Percentiles rank a stretch among this genome's conserved stretches.
Evolutionary conservation across 495 filamentous ascomycete species (phyloP).

Genomic region (Neurospora sp.): DNA sequence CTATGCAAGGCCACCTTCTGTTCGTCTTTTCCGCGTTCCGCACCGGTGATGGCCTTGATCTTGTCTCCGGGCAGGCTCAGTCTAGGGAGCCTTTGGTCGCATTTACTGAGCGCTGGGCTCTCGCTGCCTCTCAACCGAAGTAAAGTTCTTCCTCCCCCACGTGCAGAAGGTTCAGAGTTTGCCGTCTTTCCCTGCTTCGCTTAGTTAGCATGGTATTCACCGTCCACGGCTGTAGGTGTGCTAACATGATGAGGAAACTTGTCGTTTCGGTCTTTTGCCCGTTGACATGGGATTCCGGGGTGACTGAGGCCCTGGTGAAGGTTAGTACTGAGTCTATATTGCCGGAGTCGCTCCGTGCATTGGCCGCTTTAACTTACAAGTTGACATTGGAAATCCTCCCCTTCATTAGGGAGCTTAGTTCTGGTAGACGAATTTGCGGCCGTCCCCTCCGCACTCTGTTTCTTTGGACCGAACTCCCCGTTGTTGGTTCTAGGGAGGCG

Average conservation of each 20-base stretch:
- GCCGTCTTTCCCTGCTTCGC: background rate
- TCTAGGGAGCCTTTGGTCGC: background rate
- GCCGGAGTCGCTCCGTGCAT: background rate
- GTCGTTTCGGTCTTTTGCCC: background rate
- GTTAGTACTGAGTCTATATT: background rate
- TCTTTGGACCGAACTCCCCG: background rate
- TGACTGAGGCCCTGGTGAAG: background rate
- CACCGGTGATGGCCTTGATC: background rate
- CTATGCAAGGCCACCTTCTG: background rate
- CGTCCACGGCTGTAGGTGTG: background rate
- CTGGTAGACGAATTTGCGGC: background rate
- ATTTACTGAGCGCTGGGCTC: background rate
- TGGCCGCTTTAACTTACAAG: background rate
- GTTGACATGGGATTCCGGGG: background rate
- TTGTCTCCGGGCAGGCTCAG: background rate
- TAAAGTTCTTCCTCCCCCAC: too few relatives aligned
- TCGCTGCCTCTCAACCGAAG: too few relatives aligned
- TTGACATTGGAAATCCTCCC: background rate
- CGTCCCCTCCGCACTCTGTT: background rate
- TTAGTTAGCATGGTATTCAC: background rate
- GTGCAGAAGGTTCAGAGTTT: too few relatives aligned
- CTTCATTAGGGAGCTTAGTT: background rate
- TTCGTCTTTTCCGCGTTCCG: background rate
- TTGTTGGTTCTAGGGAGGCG: background rate
- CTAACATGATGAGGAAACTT: background rate